Evolutionary conservation across 352 stramenopile species (phyloP), one percentile per base, ranked within the genome.

Genomic region (Globisporangium carolinianum): DNA sequence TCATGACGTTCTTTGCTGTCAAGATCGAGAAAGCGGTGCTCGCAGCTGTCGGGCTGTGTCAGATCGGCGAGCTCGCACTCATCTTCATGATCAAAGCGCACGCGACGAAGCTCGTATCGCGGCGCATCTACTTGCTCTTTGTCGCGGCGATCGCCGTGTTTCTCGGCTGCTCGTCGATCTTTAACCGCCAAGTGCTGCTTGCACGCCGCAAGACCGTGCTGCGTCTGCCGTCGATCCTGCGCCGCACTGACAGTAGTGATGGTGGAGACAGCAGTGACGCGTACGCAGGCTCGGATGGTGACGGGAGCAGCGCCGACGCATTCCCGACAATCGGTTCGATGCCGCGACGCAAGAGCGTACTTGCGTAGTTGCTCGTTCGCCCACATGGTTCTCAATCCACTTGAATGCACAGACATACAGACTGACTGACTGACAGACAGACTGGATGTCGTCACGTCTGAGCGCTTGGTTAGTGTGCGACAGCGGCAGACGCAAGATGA

Each of bases 61-160:
- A 95, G 47, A 88, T 95, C 55, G 85, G 85, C 12, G 85, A 95
- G 55, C 65, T 95, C 12, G 81, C 85, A 41, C 73, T 95, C 32
- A 93, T 95, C 65, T 95, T 95, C 59, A 95, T 95, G 77, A 95
- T 93, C 76, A 95, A 95, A 53, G 83, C 85, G 37, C 85, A 93
- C 49, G 74, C 80, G 5, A 89, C 81, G 36, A 76, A 92, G 56
- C 83, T 95, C 43, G 79, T 95, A 1, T 90, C 85, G 2, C 79
- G 85, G 6, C 79, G 77, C 41, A 81, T 88, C 37, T 95, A 95
- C 63, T 54, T 95, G 61, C 66, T 93, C 0, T 91, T 93, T 47
- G 73, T 95, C 6, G 83, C 78, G 37, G 79, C 83, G 3, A 93
- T 91, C 53, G 75, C 83, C 1, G 70, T 95, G 8, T 93, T 93